A percentile compares a stretch with the other conserved stretches of the same genome.
phyloP scores from a whole-genome alignment of 2,329 filamentous ascomycete genomes.

The Aspergillus sp. region DNA sequence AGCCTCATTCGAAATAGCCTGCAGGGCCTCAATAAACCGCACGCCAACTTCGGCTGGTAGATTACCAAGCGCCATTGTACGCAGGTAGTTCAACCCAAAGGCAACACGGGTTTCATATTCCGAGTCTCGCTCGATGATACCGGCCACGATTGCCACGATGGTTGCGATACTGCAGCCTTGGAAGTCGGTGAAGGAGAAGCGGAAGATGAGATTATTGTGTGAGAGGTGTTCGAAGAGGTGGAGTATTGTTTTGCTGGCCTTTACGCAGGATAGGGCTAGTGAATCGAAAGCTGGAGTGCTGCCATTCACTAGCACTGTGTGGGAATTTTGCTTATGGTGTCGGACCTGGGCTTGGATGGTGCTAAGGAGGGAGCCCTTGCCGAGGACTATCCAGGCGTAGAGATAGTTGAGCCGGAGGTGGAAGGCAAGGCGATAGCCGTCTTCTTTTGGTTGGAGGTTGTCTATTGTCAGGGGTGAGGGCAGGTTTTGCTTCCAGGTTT shows the following conservation, averaged over 20 bases:
- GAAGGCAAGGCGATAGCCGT: constrained; percentile 33
- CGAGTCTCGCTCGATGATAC: constrained; percentile 36
- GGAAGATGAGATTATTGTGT: constrained; percentile 27
- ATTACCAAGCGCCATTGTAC: constrained; percentile 36
- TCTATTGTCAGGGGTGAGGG: constrained; percentile 24
- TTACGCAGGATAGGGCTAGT: constrained; percentile 28
- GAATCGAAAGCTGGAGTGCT: neutral
- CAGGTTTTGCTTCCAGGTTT: neutral
- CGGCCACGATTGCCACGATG: constrained; percentile 31
- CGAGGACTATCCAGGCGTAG: constrained; percentile 38
- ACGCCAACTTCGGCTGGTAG: constrained; percentile 28
- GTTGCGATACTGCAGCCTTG: constrained; percentile 42
- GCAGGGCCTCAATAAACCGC: constrained; percentile 27
- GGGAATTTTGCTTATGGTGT: neutral
- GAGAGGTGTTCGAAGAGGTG: constrained; percentile 16
- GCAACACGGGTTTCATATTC: constrained; percentile 29
- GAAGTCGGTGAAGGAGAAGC: constrained; percentile 42
- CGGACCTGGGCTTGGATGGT: neutral
- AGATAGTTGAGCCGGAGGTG: constrained; percentile 41
- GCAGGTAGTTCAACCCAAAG: constrained; percentile 34
- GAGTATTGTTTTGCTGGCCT: constrained; percentile 12
- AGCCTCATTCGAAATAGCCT: constrained; percentile 27
- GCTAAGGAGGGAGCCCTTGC: constrained; percentile 33
- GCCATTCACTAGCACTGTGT: neutral
- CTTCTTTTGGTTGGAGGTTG: constrained; percentile 26